Evolutionary conservation across 371 early-diverging fungal species (phyloP), one percentile per base, ranked within the genome.

Genomic region (Mortierella sp.): DNA sequence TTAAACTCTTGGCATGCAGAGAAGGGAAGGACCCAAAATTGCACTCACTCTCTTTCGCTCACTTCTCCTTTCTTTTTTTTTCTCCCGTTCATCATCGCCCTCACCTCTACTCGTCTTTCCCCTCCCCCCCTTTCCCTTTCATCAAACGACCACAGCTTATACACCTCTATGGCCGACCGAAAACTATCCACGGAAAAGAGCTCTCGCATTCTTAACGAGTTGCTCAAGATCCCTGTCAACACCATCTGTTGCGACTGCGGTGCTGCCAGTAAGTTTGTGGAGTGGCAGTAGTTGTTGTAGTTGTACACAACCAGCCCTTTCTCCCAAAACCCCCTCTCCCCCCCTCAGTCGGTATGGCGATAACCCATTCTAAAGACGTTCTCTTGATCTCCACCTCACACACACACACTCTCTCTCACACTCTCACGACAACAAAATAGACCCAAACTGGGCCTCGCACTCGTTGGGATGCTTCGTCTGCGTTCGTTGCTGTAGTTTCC

Each of bases 361-460:
- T n/a, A n/a, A n/a, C n/a, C n/a, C n/a, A n/a, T n/a, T n/a, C n/a
- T n/a, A n/a, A n/a, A n/a, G n/a, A n/a, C n/a, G n/a, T n/a, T n/a
- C n/a, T n/a, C n/a, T n/a, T n/a, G n/a, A n/a, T n/a, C n/a, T n/a
- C n/a, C n/a, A n/a, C n/a, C n/a, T n/a, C n/a, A n/a, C n/a, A n/a
- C n/a, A n/a, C n/a, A n/a, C n/a, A n/a, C n/a, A n/a, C n/a, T n/a
- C 57, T 31, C 18, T 31, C 23, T 39, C 49, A 34, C 31, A 47
- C 38, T 54, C 14, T 26, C 58, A 45, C 49, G 16, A 26, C 49
- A 27, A 9, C 24, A 45, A 12, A 41, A 12, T 85, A 96, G 97
- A 93, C 61, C 96, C 98, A 43, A 94, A 96, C 38, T 97, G 97
- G 97, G 95, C 96, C 12, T 95, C 95, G 4, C 92, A 90, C 87